A percentile compares a stretch with the other conserved stretches of the same genome.
These are phyloP conservation scores for Microdochium nivale DNA, from an alignment of 2,329 filamentous ascomycete species.

Conservation along the genomic window DNA sequence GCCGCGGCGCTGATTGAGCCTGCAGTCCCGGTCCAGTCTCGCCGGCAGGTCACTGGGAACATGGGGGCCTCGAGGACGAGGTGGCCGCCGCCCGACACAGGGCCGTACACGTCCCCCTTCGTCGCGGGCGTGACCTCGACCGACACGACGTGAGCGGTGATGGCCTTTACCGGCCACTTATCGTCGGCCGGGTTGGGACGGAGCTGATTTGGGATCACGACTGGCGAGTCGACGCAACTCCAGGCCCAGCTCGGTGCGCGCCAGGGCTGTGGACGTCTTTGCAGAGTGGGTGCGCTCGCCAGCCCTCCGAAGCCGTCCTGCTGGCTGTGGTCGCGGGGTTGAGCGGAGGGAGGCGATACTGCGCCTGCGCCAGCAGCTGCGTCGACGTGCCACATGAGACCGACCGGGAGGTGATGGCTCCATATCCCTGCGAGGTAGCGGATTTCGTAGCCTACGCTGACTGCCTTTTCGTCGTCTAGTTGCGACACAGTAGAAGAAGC, in stretches of 20 bases:
- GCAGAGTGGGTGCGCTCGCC: neutral
- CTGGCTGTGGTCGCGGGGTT: neutral
- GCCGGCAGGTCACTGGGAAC: neutral
- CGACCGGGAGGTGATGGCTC: neutral
- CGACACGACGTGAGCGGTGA: neutral
- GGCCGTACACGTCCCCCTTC: neutral
- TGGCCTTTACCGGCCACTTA: neutral
- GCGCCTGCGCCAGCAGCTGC: neutral
- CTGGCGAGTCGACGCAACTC: neutral
- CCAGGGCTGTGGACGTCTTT: neutral
- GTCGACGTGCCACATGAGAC: neutral
- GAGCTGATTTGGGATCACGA: neutral
- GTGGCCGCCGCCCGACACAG: neutral
- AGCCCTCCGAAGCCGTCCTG: neutral
- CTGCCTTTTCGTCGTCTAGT: neutral
- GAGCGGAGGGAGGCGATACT: neutral
- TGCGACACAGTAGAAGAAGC: neutral
- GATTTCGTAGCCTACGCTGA: neutral
- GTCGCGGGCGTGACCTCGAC: neutral
- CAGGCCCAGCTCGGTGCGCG: neutral
- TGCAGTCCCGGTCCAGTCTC: neutral
- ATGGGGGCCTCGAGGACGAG: neutral
- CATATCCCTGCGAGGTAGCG: neutral
- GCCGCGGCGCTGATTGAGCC: neutral
- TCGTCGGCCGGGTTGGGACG: neutral